phyloP scores from a whole-genome alignment of 169 alveolate species.

The Babesia bovis region DNA sequence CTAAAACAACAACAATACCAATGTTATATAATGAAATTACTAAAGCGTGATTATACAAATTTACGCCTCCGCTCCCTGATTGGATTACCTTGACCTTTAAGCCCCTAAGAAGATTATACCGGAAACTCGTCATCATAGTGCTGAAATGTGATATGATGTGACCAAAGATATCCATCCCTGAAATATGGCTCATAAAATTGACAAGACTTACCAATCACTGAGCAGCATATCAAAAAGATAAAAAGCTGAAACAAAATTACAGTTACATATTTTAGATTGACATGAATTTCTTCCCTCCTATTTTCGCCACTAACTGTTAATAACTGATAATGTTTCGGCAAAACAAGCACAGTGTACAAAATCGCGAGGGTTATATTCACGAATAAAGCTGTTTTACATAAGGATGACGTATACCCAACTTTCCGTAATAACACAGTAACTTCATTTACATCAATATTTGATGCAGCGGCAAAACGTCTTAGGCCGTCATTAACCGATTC shows the following conservation, averaged over 20 bases:
- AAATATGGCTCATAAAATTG: background rate
- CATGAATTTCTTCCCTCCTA: constrained; percentile 1
- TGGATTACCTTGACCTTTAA: constrained; percentile 19
- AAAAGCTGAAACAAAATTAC: constrained; percentile 23
- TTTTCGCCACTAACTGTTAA: constrained; percentile 22
- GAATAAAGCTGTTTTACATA: too few species aligned
- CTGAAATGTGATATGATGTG: background rate
- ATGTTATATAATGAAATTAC: constrained; percentile 31
- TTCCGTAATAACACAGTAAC: too few species aligned
- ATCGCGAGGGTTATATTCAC: background rate
- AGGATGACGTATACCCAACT: too few species aligned
- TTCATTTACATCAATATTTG: too few species aligned
- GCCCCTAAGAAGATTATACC: constrained; percentile 21
- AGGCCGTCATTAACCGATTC: too few species aligned
- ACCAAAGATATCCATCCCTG: constrained; percentile 27
- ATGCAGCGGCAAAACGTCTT: too few species aligned
- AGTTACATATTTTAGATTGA: background rate
- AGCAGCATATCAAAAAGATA: constrained; percentile 14
- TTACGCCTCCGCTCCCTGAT: background rate
- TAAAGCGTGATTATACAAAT: constrained; percentile 8
- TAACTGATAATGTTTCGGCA: constrained; percentile 25
- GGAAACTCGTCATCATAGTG: constrained; percentile 6
- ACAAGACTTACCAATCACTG: constrained; percentile 39
- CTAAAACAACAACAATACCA: constrained; percentile 32
- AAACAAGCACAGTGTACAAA: background rate